Base-by-base conservation (phyloP, 371 early-diverging fungal species). In the Rhizomucor miehei region DNA sequence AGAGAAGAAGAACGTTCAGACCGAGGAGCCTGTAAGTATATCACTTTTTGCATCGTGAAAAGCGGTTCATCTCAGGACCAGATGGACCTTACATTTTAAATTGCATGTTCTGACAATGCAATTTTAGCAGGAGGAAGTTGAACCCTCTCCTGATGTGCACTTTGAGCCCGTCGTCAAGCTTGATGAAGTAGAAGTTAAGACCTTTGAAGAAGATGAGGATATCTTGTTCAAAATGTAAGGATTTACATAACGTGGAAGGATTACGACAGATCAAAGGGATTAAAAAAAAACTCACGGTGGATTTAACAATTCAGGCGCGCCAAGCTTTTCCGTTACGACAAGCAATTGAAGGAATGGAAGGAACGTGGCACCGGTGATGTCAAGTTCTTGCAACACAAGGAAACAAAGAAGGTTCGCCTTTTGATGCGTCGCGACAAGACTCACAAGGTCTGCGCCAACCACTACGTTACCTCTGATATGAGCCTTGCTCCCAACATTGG, bases 351-450 rank as follows among this genome's bases (percentile, higher is more conserved):
- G 54, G 97, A 97, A 73, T 98, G 98, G 98, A 98, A 98, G 84
- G 98, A 98, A 80, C 93, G 98, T 60, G 97, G 98, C 34, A 95
- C 95, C 25, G 98, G 98, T 57, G 97, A 97, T 69, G 92, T 94
- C 51, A 91, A 91, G 75, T 84, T 98, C 48, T 73, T 98, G 64
- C 79, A 92, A 71, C 97, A 98, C 86, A 92, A 90, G 80, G 84
- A 84, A 44, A 77, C 84, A 63, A 80, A 80, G 60, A 93, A 92
- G 78, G 75, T 94, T 65, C 94, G 98, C 62, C 66, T 98, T 44
- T 78, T 98, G 67, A 98, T 98, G 98, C 90, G 97, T 51, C 90
- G 98, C 51, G 98, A 97, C 66, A 94, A 97, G 83, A 97, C 95
- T 23, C 89, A 80, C 71, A 98, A 97, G 87, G 89, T 98, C 57